Evolutionary conservation across 2,329 filamentous ascomycete genomes (phyloP), one percentile per base, ranked within the genome.

Genomic region (Clarireedia monteithiana): DNA sequence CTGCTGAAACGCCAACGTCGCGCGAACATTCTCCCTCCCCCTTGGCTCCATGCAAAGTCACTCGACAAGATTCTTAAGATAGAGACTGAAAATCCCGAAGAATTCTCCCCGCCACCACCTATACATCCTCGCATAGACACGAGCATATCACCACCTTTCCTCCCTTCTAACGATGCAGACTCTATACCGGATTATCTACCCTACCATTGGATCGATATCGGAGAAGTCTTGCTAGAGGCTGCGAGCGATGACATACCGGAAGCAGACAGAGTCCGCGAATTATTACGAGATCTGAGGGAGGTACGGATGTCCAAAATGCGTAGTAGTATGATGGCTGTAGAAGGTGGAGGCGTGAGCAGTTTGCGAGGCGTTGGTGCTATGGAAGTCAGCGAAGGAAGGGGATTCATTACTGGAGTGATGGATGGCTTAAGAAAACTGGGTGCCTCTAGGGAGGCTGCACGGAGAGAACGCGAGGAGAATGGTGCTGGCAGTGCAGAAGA

Each of bases 171-270:
- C 61, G 91, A 86, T 0, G 82, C 85, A 20, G 76, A 82, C 48
- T 82, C 86, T 1, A 83, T 85, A 7, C 74, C 83, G 0, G 83
- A 84, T 42, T 82, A 85, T 14, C 75, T 99, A 34, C 94, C 94
- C 0, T 97, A 95, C 69, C 92, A 97, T 74, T 99, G 92, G 91
- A 80, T 95, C 44, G 94, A 97, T 72, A 74, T 97, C 7, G 86
- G 88, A 17, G 91, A 96, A 72, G 84, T 95, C 69, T 76, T 99
- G 47, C 80, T 99, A 2, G 87, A 91, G 48, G 86, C 89, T 55
- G 91, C 91, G 4, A 79, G 82, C 26, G 91, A 96, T 70, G 91
- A 96, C 69, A 80, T 97, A 50, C 79, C 82, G 38, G 77, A 86
- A 0, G 79, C 88, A 2, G 85, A 91, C 62, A 82, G 85, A 62